These are phyloP conservation scores for Mrakia gelida DNA, from an alignment of 768 basidiomycete species.

Conservation along the genomic window DNA sequence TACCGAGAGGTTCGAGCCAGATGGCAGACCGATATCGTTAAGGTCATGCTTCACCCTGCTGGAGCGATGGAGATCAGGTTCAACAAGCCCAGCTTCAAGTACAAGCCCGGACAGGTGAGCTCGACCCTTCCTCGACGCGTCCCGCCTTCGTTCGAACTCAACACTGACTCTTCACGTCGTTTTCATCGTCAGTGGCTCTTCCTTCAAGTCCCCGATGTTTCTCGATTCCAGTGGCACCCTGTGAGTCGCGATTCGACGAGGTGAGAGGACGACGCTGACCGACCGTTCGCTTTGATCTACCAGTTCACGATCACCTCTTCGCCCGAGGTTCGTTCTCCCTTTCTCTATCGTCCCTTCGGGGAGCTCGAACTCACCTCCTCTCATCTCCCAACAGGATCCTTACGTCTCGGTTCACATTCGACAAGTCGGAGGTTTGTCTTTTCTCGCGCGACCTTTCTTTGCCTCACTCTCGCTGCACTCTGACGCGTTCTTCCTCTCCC, in stretches of 20 bases:
- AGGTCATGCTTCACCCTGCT: constrained; percentile 41
- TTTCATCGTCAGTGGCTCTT: constrained; percentile 60
- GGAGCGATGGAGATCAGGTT: constrained; percentile 92
- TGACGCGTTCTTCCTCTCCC: not conserved
- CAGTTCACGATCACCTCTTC: constrained; percentile 94
- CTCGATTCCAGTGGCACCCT: constrained; percentile 88
- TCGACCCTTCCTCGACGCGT: not conserved
- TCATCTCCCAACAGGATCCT: constrained; percentile 54
- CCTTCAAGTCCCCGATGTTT: constrained; percentile 80
- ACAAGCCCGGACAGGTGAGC: constrained; percentile 51
- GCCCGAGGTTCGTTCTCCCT: constrained; percentile 53
- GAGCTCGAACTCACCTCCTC: not conserved
- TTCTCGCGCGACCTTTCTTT: constrained; percentile 52
- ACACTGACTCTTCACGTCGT: not conserved
- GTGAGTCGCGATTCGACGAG: constrained; percentile 52
- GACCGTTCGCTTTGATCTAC: not conserved
- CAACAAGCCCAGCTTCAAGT: constrained; percentile 84
- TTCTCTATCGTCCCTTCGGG: not conserved
- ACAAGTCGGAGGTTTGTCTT: constrained; percentile 68
- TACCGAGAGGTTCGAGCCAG: constrained; percentile 78
- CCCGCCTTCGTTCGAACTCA: not conserved
- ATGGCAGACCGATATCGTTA: constrained; percentile 69
- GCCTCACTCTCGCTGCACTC: not conserved
- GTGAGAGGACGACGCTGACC: not conserved
- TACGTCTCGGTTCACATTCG: constrained; percentile 89